Percentiles rank a stretch among this genome's conserved stretches.
Evolutionary conservation across 208 protist genomes (phyloP).

Genomic region (Histomonas meleagridis): DNA sequence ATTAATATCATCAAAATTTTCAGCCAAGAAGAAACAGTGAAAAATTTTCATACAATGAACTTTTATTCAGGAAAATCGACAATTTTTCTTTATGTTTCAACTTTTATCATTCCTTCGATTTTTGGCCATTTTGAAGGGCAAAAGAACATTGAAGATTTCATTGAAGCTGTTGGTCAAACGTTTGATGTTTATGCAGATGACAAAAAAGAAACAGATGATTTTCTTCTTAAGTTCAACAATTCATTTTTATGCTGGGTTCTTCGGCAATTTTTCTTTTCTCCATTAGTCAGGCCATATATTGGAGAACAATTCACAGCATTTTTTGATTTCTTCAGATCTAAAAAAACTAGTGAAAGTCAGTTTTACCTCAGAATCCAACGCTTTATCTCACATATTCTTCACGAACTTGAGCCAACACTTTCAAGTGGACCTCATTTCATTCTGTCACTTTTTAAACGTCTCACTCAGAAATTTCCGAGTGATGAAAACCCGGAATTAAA

Average conservation of each 20-base stretch:
- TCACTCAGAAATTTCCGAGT: neutral
- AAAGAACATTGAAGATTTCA: neutral
- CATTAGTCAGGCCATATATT: neutral
- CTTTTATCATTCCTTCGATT: neutral
- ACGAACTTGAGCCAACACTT: neutral
- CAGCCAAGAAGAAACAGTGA: no score
- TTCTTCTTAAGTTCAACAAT: neutral
- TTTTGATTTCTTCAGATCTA: neutral
- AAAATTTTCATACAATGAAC: no score
- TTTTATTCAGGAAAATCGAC: no score
- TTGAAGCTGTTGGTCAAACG: neutral
- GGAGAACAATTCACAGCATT: slow-evolving; percentile 1
- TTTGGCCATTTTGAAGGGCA: neutral
- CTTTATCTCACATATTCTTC: neutral
- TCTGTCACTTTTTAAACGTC: neutral
- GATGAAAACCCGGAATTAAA: no score
- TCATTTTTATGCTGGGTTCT: slow-evolving; percentile 15
- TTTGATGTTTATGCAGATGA: neutral
- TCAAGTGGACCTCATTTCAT: neutral
- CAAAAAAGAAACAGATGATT: neutral
- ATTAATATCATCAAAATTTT: no score
- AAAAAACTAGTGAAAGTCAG: neutral
- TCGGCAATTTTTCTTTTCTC: slow-evolving; percentile 26
- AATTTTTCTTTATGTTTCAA: no score
- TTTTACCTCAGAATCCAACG: neutral